Evolutionary conservation across 1,139 yeast genomes (phyloP).

Genomic region (Candida pseudoviswanathii): DNA sequence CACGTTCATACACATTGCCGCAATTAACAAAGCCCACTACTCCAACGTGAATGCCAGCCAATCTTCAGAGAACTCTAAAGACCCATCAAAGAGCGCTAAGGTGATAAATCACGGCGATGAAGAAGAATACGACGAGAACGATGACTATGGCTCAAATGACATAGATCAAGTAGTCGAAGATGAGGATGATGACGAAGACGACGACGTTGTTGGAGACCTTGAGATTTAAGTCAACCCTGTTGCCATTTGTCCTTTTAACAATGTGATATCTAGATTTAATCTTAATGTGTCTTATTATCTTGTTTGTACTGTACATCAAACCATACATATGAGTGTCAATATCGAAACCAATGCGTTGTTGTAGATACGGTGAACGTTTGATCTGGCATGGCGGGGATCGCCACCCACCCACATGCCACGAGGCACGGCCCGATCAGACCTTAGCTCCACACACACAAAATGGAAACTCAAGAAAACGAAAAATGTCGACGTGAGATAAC

Average conservation of each 20-base stretch:
- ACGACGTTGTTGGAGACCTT: slow-evolving; percentile 38
- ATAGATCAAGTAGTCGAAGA: slow-evolving; percentile 22
- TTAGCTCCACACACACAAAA: too few relatives aligned
- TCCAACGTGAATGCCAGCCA: slow-evolving; percentile 30
- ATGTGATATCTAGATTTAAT: too few relatives aligned
- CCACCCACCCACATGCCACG: too few relatives aligned
- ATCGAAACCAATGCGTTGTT: too few relatives aligned
- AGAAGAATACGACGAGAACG: slow-evolving; percentile 21
- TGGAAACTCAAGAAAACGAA: too few relatives aligned
- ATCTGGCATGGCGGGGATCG: too few relatives aligned
- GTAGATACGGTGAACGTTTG: too few relatives aligned
- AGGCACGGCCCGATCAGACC: too few relatives aligned
- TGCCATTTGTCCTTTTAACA: not conserved
- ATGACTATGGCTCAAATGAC: slow-evolving; percentile 29
- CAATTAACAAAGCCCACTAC: slow-evolving; percentile 45
- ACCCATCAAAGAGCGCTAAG: slow-evolving; percentile 9
- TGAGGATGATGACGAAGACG: slow-evolving; percentile 25
- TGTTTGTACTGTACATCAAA: too few relatives aligned
- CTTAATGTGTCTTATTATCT: not conserved
- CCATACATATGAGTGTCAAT: too few relatives aligned
- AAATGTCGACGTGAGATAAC: too few relatives aligned
- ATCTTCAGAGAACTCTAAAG: not conserved
- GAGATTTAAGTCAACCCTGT: slow-evolving; percentile 24
- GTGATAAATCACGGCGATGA: slow-evolving; percentile 19
- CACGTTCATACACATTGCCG: slow-evolving; percentile 68